phyloP scores from a whole-genome alignment of 768 basidiomycete genomes.

The Boletales sp. region DNA sequence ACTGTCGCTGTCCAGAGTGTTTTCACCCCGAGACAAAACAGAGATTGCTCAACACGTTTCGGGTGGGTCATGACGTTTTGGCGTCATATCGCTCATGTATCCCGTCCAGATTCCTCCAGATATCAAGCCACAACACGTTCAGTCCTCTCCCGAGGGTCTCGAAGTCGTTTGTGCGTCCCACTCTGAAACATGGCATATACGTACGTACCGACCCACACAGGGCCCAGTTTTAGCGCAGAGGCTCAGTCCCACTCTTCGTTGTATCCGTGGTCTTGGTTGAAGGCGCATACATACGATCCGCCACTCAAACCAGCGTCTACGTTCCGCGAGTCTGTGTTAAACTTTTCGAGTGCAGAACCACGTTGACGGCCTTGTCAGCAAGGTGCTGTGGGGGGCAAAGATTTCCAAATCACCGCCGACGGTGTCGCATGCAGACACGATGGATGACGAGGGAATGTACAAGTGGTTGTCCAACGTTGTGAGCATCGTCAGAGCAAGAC shows the following conservation, averaged over 20 bases:
- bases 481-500: constrained; percentile 24
- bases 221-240: constrained; percentile 31
- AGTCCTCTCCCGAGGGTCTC: constrained; percentile 59
- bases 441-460: constrained; percentile 67
- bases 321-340: constrained; percentile 42
- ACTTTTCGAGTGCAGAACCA: background rate
- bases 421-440: constrained; percentile 68
- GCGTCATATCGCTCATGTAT: constrained; percentile 1
- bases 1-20: constrained; percentile 84
- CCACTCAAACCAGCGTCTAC: constrained; percentile 29
- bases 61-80: constrained; percentile 41
- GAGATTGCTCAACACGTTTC: constrained; percentile 81
- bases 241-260: constrained; percentile 60
- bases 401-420: constrained; percentile 75
- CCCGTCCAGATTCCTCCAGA: constrained; percentile 65
- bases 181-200: background rate
- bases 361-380: constrained; percentile 33
- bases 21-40: constrained; percentile 90
- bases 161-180: constrained; percentile 64
- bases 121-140: constrained; percentile 59
- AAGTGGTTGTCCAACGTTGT: constrained; percentile 83
- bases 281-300: constrained; percentile 78
- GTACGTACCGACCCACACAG: constrained; percentile 11
- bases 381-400: constrained; percentile 77
- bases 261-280: constrained; percentile 88